Conservation (phyloP, 352 stramenopile species). For the Pythium biforme region DNA sequence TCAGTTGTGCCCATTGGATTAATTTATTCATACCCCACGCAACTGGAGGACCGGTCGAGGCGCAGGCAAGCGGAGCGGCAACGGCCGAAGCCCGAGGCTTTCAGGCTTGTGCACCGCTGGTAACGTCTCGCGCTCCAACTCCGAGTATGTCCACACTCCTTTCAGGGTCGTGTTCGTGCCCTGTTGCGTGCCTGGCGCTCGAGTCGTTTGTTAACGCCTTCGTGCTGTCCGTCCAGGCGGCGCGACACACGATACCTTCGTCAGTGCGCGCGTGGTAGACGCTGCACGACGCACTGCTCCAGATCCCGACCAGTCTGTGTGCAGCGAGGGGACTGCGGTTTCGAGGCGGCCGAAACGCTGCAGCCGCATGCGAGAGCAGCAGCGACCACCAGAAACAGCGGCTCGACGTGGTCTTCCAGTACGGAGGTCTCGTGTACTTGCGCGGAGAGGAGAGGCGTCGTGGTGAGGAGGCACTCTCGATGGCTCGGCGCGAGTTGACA, state of each 20-base stretch:
- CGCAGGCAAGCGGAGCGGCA: too few species aligned
- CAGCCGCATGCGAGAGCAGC: not conserved
- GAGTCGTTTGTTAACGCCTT: not conserved
- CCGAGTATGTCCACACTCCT: too few species aligned
- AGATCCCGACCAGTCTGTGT: not conserved
- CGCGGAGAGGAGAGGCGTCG: slow-evolving; percentile 8
- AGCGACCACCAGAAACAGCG: not conserved
- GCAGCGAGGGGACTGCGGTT: not conserved
- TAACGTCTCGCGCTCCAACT: too few species aligned
- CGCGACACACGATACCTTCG: too few species aligned
- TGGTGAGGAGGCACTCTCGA: not conserved
- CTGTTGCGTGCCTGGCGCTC: not conserved
- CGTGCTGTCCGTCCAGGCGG: not conserved
- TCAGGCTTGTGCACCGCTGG: too few species aligned
- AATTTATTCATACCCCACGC: too few species aligned
- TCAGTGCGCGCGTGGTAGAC: not conserved
- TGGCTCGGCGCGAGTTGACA: not conserved
- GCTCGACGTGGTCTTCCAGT: slow-evolving; percentile 1
- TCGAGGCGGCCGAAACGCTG: not conserved
- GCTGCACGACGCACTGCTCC: not conserved
- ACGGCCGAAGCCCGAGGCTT: too few species aligned
- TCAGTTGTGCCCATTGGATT: not conserved
- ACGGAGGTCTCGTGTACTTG: slow-evolving; percentile 7
- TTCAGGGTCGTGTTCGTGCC: too few species aligned
- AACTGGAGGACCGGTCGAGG: too few species aligned